phyloP scores from a whole-genome alignment of 371 early-diverging fungal species.

The Mycotypha africana region DNA sequence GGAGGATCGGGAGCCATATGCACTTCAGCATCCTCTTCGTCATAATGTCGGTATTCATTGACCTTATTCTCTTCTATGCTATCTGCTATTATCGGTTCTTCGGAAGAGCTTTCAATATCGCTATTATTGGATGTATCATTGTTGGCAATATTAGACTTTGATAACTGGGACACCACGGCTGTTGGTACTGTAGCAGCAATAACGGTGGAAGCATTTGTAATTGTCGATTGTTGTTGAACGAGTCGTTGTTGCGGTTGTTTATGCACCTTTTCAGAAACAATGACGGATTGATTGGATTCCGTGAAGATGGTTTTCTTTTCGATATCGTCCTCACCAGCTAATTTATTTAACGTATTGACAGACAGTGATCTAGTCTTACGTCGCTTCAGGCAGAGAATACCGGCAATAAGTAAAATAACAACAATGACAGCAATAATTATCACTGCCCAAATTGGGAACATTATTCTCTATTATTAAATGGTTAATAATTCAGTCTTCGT shows the following conservation, averaged over 20 bases:
- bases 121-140: no score
- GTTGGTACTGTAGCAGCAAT: no score
- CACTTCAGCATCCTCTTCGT: no score
- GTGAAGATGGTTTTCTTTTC: conserved; percentile 8
- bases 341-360: conserved; percentile 1
- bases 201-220: no score
- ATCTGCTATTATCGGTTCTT: no score
- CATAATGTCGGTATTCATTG: no score
- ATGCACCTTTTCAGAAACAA: conserved; percentile 2
- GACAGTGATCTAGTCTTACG: conserved; percentile 3
- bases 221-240: neutral
- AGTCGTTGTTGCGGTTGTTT: neutral
- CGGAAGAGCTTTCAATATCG: no score
- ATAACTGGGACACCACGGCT: conserved; percentile 1
- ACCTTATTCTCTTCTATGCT: no score
- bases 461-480: neutral
- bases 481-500: no score
- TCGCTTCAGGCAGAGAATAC: conserved; percentile 1
- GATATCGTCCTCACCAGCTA: neutral
- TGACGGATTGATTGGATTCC: conserved; percentile 7
- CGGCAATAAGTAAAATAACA: conserved; percentile 1
- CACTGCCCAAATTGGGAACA: conserved; percentile 22
- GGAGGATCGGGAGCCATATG: conserved; percentile 28
- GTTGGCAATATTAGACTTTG: no score
- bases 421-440: conserved; percentile 12